Evolutionary conservation across 2,329 filamentous ascomycete genomes (phyloP).

Genomic region (Fusarium marasasianum): DNA sequence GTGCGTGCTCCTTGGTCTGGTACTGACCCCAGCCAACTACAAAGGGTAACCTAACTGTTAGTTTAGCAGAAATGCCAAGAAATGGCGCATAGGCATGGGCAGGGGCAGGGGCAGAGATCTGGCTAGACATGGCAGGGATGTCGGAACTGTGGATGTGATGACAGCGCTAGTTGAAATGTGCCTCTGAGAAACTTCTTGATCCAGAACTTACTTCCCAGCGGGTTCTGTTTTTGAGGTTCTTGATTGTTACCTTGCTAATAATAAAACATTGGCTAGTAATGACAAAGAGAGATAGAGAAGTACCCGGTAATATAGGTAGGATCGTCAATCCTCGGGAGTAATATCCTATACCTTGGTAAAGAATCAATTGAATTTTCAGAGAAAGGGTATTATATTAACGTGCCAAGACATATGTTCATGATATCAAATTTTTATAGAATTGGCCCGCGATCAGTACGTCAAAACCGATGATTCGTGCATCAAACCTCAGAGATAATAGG

Average conservation of each 20-base stretch:
- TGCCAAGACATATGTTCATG: conserved; percentile 20
- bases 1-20: conserved; percentile 7
- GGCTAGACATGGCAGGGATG: conserved; percentile 38
- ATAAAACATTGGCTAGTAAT: not conserved
- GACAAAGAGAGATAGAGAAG: not conserved
- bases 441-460: not conserved
- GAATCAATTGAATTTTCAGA: not conserved
- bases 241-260: not conserved
- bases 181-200: not conserved
- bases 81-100: conserved; percentile 33
- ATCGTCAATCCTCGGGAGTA: not conserved
- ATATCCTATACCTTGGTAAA: not conserved
- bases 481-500: not conserved
- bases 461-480: not conserved
- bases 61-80: conserved; percentile 32
- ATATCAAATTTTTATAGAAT: not conserved
- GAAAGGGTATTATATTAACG: not conserved
- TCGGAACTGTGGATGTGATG: conserved; percentile 31
- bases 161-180: conserved; percentile 2
- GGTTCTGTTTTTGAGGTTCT: not conserved
- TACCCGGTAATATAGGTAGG: not conserved
- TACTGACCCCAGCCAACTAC: conserved; percentile 23
- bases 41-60: not conserved
- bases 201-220: not conserved
- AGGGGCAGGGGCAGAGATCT: conserved; percentile 27